A percentile compares a stretch with the other conserved stretches of the same genome.
Evolutionary conservation across 306 rosid species (phyloP).

Genomic region (Cicer judaicum): DNA sequence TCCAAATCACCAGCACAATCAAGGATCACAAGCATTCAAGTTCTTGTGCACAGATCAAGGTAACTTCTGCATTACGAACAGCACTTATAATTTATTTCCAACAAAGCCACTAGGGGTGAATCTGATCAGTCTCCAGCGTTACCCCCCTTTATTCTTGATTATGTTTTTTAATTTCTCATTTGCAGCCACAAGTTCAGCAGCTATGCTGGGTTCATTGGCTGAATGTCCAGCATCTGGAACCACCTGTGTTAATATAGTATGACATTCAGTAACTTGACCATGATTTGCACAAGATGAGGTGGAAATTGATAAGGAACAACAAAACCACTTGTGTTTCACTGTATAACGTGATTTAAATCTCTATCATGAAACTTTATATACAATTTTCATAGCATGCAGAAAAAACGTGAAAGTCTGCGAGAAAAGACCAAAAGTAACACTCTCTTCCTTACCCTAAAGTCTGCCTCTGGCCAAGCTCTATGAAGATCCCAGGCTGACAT

Average conservation of each 20-base stretch:
- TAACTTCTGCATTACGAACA: background rate
- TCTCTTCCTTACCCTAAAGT: slow-evolving; percentile 63
- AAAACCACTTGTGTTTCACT: background rate
- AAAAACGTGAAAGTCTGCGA: slow-evolving; percentile 31
- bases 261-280: slow-evolving; percentile 37
- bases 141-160: slow-evolving; percentile 55
- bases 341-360: background rate
- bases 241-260: slow-evolving; percentile 63
- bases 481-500: slow-evolving; percentile 99
- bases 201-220: slow-evolving; percentile 87
- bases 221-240: slow-evolving; percentile 91
- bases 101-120: slow-evolving; percentile 13
- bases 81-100: slow-evolving; percentile 26
- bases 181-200: slow-evolving; percentile 93
- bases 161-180: slow-evolving; percentile 77
- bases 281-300: slow-evolving; percentile 14
- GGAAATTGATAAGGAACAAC: background rate
- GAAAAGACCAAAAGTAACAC: slow-evolving; percentile 28
- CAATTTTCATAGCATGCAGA: slow-evolving; percentile 32
- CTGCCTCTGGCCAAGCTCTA: slow-evolving; percentile 98
- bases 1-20: background rate
- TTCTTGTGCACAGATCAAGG: background rate
- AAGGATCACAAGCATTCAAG: background rate
- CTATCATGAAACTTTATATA: slow-evolving; percentile 3
- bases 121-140: slow-evolving; percentile 33